Conservation (phyloP, 2,329 filamentous ascomycete species). For the Aspergillus sp. region DNA sequence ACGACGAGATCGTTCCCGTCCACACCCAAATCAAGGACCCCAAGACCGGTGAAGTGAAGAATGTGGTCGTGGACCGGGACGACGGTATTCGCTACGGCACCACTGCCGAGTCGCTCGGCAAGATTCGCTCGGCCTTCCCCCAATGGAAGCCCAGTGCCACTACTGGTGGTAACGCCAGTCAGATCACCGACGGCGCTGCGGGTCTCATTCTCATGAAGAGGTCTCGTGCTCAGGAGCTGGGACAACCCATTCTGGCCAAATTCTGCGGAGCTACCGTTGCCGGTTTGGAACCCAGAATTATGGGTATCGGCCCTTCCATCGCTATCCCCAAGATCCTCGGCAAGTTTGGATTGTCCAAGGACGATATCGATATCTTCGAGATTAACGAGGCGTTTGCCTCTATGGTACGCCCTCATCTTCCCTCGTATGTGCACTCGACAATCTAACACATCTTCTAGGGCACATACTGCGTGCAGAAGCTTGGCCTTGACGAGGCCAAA, state of each 20-base stretch:
- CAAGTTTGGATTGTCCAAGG: constrained; percentile 68
- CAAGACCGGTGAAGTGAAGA: constrained; percentile 78
- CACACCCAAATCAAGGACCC: constrained; percentile 81
- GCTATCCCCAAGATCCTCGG: constrained; percentile 86
- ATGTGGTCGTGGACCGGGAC: constrained; percentile 74
- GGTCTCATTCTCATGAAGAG: constrained; percentile 92
- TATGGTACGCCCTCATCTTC: constrained; percentile 28
- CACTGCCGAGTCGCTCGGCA: constrained; percentile 75
- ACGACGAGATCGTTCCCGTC: constrained; percentile 82
- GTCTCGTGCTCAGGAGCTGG: constrained; percentile 76
- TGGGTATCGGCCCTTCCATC: constrained; percentile 89
- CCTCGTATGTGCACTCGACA: background rate
- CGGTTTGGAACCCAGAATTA: constrained; percentile 83
- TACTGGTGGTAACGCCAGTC: constrained; percentile 88
- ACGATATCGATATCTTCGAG: constrained; percentile 42
- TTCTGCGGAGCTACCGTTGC: constrained; percentile 79
- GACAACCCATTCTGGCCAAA: constrained; percentile 83
- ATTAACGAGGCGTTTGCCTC: constrained; percentile 90
- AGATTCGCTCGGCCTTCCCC: constrained; percentile 83
- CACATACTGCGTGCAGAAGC: constrained; percentile 82
- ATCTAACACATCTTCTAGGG: constrained; percentile 57
- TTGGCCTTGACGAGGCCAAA: constrained; percentile 75
- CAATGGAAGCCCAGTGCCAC: constrained; percentile 74
- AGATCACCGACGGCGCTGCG: constrained; percentile 89
- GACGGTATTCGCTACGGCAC: constrained; percentile 82